Percentiles rank a stretch among this genome's conserved stretches.
Evolutionary conservation across 371 early-diverging fungal species (phyloP).

Genomic region (Gilbertella persicaria): DNA sequence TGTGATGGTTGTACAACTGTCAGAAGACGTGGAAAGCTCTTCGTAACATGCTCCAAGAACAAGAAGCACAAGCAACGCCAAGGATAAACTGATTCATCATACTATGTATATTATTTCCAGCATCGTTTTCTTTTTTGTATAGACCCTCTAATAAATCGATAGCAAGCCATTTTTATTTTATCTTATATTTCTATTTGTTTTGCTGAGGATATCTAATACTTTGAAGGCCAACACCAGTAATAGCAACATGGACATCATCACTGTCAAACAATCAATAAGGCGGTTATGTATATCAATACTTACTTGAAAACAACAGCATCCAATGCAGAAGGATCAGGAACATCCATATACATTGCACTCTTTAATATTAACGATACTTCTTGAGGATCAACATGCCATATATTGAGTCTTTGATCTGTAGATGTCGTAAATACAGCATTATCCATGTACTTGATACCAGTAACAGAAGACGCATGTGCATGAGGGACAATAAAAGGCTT

Average conservation of each 20-base stretch:
- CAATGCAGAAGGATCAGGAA: slow-evolving; percentile 65
- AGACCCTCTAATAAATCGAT: no score
- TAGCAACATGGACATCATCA: slow-evolving; percentile 35
- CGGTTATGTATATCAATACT: slow-evolving; percentile 2
- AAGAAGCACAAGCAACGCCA: slow-evolving; percentile 87
- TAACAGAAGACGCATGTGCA: slow-evolving; percentile 63
- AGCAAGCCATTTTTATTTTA: no score
- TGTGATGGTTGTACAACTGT: slow-evolving; percentile 82
- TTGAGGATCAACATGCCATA: slow-evolving; percentile 43
- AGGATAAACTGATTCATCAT: slow-evolving; percentile 53
- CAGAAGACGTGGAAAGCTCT: slow-evolving; percentile 75
- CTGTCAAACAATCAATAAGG: slow-evolving; percentile 10
- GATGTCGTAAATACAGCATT: slow-evolving; percentile 45
- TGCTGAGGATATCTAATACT: slow-evolving; percentile 19
- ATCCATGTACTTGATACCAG: slow-evolving; percentile 47
- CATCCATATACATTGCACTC: slow-evolving; percentile 53
- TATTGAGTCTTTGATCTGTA: slow-evolving; percentile 58
- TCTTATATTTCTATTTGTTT: no score
- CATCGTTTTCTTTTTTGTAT: neutral
- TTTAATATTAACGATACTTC: slow-evolving; percentile 27
- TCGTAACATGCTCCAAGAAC: slow-evolving; percentile 79
- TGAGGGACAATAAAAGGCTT: slow-evolving; percentile 33
- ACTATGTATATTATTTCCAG: neutral
- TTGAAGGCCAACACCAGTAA: slow-evolving; percentile 59
- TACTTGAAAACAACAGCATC: slow-evolving; percentile 41